Evolutionary conservation across 2,329 filamentous ascomycete genomes (phyloP), one percentile per base, ranked within the genome.

Genomic region (Penicillium sp.): DNA sequence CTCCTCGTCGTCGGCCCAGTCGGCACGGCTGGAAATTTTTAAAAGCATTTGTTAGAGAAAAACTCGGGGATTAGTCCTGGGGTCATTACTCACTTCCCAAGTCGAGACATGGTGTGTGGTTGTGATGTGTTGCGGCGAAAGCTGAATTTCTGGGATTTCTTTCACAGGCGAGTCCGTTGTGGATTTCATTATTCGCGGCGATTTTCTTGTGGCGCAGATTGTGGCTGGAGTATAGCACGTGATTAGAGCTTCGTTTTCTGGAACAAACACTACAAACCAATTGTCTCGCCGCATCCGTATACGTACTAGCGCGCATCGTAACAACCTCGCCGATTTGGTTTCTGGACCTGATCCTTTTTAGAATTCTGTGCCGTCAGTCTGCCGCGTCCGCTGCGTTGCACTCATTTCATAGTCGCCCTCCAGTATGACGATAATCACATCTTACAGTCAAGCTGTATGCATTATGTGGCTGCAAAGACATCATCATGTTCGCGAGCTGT

Each of bases 1-100:
- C 67, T 88, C 85, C 68, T 86, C 84, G 74, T 94, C 90, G 80
- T 97, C 94, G 75, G 94, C 93, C 93, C 93, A 97, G 83, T 97
- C 92, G 72, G 82, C 83, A 70, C 83, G 81, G 73, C 80, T 83
- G 56, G 56, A 62, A 58, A 57, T 56, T 54, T 43, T 49, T 58
- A 60, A 55, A 53, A 40, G 47, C 37, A 47, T 8, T 37, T n/a
- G 58, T 68, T 59, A 69, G 62, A 46, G 6, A 15, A 33, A 20
- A 15, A 27, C 46, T 6, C 12, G 15, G 25, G 8, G 6, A 22
- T 40, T 58, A n/a, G 33, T 54, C 29, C 6, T 20, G 18, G 12
- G 25, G 50, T 14, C 33, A 45, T 50, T 53, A 69, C 75, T 71
- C 67, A 79, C 77, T 74, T 78, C 67, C 72, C 74, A 66, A 75